These are phyloP conservation scores for Penicillium daleae DNA, from an alignment of 495 filamentous ascomycete genomes.

Conservation along the genomic window DNA sequence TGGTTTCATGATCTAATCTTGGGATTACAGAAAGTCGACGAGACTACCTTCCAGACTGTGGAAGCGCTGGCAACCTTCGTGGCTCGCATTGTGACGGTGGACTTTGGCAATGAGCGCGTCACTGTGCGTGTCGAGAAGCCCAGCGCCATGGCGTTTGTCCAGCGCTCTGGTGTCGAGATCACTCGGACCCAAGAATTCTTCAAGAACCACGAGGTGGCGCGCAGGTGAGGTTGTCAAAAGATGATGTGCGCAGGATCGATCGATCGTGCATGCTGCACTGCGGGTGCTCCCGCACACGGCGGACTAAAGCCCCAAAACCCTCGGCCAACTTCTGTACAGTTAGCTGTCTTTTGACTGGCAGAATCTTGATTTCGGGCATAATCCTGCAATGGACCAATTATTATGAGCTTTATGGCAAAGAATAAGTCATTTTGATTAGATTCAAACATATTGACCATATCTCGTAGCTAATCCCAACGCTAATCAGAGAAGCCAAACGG, in stretches of 20 bases:
- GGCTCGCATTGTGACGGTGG: conserved; percentile 54
- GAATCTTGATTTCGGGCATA: too few species aligned
- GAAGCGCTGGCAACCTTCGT: conserved; percentile 59
- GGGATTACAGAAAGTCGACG: conserved; percentile 50
- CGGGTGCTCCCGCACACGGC: conserved; percentile 6
- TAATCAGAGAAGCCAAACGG: too few species aligned
- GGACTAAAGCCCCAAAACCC: too few species aligned
- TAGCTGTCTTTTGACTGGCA: too few species aligned
- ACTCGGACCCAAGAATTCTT: conserved; percentile 56
- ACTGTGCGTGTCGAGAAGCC: conserved; percentile 62
- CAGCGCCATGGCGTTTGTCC: conserved; percentile 59
- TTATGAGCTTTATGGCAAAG: too few species aligned
- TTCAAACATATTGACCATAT: too few species aligned
- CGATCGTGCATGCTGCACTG: conserved; percentile 4
- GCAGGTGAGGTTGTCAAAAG: conserved; percentile 2
- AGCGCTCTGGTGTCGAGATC: conserved; percentile 59
- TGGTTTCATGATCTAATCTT: neutral
- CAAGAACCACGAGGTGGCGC: conserved; percentile 31
- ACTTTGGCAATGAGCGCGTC: conserved; percentile 54
- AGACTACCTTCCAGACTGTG: conserved; percentile 58
- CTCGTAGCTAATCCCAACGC: too few species aligned
- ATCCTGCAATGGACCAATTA: too few species aligned
- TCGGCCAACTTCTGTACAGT: too few species aligned
- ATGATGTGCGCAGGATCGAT: neutral
- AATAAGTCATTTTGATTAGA: too few species aligned